Base-by-base conservation (phyloP, 1,139 yeast genomes). In the Candida gigantensis region DNA sequence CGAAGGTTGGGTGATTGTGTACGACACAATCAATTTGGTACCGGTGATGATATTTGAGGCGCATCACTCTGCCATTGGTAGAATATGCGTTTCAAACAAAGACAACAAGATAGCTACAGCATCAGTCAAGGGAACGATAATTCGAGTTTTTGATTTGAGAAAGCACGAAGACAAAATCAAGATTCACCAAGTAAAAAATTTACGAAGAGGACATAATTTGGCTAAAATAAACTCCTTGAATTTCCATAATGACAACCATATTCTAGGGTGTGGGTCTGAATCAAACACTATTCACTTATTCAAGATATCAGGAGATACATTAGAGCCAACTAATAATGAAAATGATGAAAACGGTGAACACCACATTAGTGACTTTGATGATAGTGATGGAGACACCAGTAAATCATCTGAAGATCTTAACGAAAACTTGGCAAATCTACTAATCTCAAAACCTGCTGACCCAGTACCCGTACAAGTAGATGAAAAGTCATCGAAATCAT, bases 251-350 rank as follows among this genome's bases (percentile, higher is more conserved):
- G 77, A 72, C 38, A 65, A 72, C 17, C 57, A 69, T 1, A 56
- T 81, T 2, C 53, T 84, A n/a, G 85, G 81, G 0, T 81, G 84
- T 47, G 79, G 81, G 1, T 81, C 87, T 2, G 81, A 77, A 38
- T 77, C 81, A 13, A 84, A 78, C 20, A 84, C 90, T 0, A 68
- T 84, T 5, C 94, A 84, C 52, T 69, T 84, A 20, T 84, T 84
- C 53, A 63, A 65, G 34, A 47, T 81, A 20, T 34, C 40, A 4
- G 30, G 30, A 3, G 31, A 30, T 4, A 57, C 47, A 17, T 32
- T 39, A 3, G 43, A 35, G 3, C 28, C 25, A 4, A 21, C 33
- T 7, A 40, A 41, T 8, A 35, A 36, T 16, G 39, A 39, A 5
- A 42, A 41, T 12, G 40, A 43, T 10, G 35, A 34, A n/a, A 35